Conservation (phyloP, 495 filamentous ascomycete genomes). For the Penicillium alfredii region DNA sequence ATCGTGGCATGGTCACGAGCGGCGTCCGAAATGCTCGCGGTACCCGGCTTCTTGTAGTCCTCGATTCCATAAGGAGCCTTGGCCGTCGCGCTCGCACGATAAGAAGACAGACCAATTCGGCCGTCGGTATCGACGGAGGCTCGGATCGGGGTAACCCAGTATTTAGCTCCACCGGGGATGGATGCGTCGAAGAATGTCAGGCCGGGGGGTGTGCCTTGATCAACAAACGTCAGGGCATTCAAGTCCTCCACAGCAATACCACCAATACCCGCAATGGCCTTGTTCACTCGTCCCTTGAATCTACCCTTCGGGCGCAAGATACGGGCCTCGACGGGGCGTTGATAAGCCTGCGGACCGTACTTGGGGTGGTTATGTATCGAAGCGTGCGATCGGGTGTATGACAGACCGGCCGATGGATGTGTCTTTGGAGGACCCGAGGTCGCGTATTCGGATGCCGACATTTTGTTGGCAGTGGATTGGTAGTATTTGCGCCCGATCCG, state of each 20-base stretch:
- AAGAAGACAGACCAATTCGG: constrained; percentile 46
- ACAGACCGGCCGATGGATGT: constrained; percentile 86
- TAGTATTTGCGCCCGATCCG: constrained; percentile 33
- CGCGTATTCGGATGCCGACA: constrained; percentile 46
- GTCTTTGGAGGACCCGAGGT: constrained; percentile 66
- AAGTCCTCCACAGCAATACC: constrained; percentile 46
- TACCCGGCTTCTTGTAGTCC: constrained; percentile 27
- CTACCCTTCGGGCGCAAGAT: constrained; percentile 49
- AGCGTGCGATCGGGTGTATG: constrained; percentile 69
- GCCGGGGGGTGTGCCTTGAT: constrained; percentile 29
- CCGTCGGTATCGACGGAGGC: constrained; percentile 58
- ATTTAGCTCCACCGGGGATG: constrained; percentile 59
- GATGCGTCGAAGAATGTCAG: constrained; percentile 51
- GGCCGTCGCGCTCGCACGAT: constrained; percentile 37
- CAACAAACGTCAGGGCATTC: constrained; percentile 33
- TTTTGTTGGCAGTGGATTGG: constrained; percentile 30
- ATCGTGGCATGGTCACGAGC: constrained; percentile 18
- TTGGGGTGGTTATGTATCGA: constrained; percentile 72
- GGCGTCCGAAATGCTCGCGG: constrained; percentile 21
- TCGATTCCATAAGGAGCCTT: constrained; percentile 46
- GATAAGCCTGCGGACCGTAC: constrained; percentile 66
- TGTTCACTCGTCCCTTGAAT: constrained; percentile 28
- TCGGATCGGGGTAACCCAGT: constrained; percentile 51
- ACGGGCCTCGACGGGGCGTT: constrained; percentile 61
- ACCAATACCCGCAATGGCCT: constrained; percentile 44